Evolutionary conservation across 331 rosid genomes (phyloP), one percentile per base, ranked within the genome.

Genomic region (Quercus lobata): DNA sequence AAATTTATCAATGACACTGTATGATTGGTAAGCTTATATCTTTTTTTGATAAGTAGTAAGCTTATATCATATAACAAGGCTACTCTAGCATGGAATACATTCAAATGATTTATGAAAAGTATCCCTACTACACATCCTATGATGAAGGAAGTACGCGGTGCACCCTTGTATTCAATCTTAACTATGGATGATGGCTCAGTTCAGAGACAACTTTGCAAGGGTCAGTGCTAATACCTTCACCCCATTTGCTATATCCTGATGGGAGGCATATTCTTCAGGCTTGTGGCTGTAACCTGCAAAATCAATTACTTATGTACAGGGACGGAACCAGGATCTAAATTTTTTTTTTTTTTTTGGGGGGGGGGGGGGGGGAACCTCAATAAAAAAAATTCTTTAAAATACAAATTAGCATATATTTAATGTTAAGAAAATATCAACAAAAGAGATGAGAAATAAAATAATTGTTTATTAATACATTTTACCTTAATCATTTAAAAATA

Each of bases 261-360:
- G 44, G 57, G 83, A 81, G 66, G 99, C 86, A 82, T 83, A 93
- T 84, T 95, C 99, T 80, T 95, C 99, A 46, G 99, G 99, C 86
- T 91, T 95, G 76, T 95, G 98, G 88, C 98, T 95, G 87, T 91
- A 95, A 58, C 99, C 99, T 93, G 97, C 82, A 78, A 75, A 84
- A 82, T 58, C 76, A 84, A 80, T 18, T 60, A 60, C 35, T 63
- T 19, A 66, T 49, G 53, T 60, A 46, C 19, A 69, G 0, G 12
- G 46, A 8, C 46, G 1, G 12, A 7, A 41, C 46, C 3, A 41
- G 12, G 12, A 41, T 41, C 46, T 37, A 37, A 35, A 7, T 35
- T 35, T 7, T 22, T 22, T 22, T 22, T 22, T n/a, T n/a, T n/a
- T n/a, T n/a, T n/a, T n/a, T n/a, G n/a, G n/a, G 24, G 0, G 3